phyloP scores from a whole-genome alignment of 2,329 filamentous ascomycete species.

The Colletotrichum neosansevieriae region DNA sequence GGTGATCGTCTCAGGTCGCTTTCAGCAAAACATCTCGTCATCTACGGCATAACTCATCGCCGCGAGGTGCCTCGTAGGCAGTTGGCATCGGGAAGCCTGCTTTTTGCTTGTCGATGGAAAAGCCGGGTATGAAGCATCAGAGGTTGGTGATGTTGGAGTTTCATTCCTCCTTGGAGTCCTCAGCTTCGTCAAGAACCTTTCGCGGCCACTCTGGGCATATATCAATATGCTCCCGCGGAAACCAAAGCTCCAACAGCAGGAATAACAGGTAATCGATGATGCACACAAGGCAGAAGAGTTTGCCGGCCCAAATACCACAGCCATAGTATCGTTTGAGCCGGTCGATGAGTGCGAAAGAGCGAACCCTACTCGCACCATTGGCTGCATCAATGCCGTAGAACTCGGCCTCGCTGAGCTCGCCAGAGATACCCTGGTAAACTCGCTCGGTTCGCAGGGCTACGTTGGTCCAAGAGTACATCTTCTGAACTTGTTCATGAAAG shows the following conservation, averaged over 20 bases:
- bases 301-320: conserved; percentile 98
- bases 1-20: too few relatives aligned
- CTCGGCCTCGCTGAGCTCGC: conserved; percentile 84
- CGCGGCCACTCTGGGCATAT: conserved; percentile 92
- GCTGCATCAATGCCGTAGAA: conserved; percentile 87
- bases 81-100: too few relatives aligned
- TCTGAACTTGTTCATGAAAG: conserved; percentile 96
- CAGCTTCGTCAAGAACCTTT: conserved; percentile 63
- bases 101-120: too few relatives aligned
- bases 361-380: conserved; percentile 77
- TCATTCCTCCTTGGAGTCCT: conserved; percentile 36
- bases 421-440: conserved; percentile 93
- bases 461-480: conserved; percentile 99
- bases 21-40: not conserved
- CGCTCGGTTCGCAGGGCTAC: conserved; percentile 93
- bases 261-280: conserved; percentile 95
- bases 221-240: conserved; percentile 87
- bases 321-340: conserved; percentile 96
- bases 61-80: too few relatives aligned
- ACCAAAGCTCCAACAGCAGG: conserved; percentile 87
- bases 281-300: conserved; percentile 94
- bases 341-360: conserved; percentile 93
- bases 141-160: too few relatives aligned
- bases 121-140: too few relatives aligned
- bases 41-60: too few relatives aligned